Evolutionary conservation across 1,284 basidiomycete genomes (phyloP).

Genomic region (Apiotrichum sp.): DNA sequence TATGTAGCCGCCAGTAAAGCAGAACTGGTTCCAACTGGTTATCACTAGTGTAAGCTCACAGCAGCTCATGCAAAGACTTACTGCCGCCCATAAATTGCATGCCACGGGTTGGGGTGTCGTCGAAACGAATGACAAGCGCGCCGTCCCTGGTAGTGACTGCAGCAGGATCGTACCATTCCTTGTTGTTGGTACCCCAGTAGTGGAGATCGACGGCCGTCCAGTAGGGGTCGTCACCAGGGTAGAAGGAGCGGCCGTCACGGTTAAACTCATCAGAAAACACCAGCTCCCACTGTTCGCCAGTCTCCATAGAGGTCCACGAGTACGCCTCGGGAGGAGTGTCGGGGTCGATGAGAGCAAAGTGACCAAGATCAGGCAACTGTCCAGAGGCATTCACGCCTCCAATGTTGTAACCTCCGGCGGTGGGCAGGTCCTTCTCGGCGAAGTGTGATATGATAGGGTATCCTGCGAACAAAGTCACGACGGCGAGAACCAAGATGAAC

Average conservation of each 20-base stretch:
- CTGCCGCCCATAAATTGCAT: constrained; percentile 69
- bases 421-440: constrained; percentile 23
- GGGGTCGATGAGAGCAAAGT: constrained; percentile 54
- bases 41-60: constrained; percentile 28
- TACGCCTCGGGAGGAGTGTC: constrained; percentile 60
- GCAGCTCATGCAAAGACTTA: constrained; percentile 33
- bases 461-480: constrained; percentile 60
- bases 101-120: constrained; percentile 55
- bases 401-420: constrained; percentile 56
- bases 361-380: constrained; percentile 47
- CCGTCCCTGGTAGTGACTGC: constrained; percentile 56
- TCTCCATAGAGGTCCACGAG: constrained; percentile 58
- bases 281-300: constrained; percentile 64
- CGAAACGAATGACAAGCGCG: constrained; percentile 64
- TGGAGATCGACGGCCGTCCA: constrained; percentile 53
- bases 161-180: constrained; percentile 58
- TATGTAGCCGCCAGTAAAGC: constrained; percentile 81
- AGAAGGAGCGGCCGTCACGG: constrained; percentile 58
- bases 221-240: constrained; percentile 54
- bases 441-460: constrained; percentile 67
- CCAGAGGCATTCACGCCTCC: constrained; percentile 63
- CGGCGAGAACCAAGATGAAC: constrained; percentile 51
- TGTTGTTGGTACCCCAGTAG: constrained; percentile 69
- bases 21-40: constrained; percentile 77
- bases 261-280: constrained; percentile 94